phyloP scores from a whole-genome alignment of 352 stramenopile species.

The Pythium periplocum region DNA sequence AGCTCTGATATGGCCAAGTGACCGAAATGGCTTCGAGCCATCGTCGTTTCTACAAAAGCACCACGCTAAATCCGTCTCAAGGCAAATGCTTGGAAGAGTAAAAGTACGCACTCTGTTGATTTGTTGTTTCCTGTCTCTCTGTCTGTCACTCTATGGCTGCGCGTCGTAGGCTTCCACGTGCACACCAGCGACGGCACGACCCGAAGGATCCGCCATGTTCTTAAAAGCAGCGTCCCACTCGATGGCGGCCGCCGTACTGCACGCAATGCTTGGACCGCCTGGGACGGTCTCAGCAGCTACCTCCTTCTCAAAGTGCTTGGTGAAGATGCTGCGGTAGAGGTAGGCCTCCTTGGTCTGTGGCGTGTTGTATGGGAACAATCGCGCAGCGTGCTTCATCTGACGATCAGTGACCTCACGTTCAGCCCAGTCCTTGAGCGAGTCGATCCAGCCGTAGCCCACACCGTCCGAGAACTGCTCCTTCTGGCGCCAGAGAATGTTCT shows the following conservation, averaged over 20 bases:
- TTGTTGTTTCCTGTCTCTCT: not conserved
- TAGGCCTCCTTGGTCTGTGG: slow-evolving; percentile 98
- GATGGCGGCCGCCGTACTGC: slow-evolving; percentile 96
- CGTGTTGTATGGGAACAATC: slow-evolving; percentile 98
- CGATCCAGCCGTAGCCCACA: slow-evolving; percentile 99
- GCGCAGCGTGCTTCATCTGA: slow-evolving; percentile 92
- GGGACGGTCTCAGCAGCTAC: slow-evolving; percentile 96
- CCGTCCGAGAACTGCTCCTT: slow-evolving; percentile 99
- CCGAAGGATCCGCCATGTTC: slow-evolving; percentile 92
- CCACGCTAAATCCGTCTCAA: too few relatives aligned
- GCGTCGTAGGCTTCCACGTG: slow-evolving; percentile 92
- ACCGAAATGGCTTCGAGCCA: too few relatives aligned
- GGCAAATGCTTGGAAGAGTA: too few relatives aligned
- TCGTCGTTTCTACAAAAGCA: too few relatives aligned
- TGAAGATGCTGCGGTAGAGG: slow-evolving; percentile 96
- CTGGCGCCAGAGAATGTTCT: slow-evolving; percentile 98
- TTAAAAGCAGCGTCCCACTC: slow-evolving; percentile 96
- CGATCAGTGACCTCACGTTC: slow-evolving; percentile 94
- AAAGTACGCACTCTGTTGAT: too few relatives aligned
- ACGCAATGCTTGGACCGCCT: slow-evolving; percentile 97
- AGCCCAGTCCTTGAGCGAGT: slow-evolving; percentile 94
- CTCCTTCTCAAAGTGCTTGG: slow-evolving; percentile 96
- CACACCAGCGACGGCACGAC: slow-evolving; percentile 92
- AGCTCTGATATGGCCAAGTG: too few relatives aligned
- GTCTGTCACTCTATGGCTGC: not conserved